phyloP scores from a whole-genome alignment of 306 rosid species.

The Vachellia pachyceras region DNA sequence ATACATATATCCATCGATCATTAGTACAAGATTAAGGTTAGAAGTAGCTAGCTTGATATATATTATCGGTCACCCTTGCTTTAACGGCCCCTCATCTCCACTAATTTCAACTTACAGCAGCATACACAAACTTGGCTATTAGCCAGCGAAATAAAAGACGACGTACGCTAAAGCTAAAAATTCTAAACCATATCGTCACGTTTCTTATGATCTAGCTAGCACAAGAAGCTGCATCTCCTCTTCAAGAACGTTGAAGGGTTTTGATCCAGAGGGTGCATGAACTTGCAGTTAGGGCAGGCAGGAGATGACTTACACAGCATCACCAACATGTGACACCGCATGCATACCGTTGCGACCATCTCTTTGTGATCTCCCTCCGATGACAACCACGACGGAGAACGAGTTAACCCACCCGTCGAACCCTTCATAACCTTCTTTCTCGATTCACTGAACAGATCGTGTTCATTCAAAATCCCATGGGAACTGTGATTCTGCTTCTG shows the following conservation, averaged over 20 bases:
- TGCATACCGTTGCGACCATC: conserved; percentile 90
- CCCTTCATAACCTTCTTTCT: conserved; percentile 23
- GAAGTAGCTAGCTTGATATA: conserved; percentile 30
- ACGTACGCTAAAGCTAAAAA: neutral
- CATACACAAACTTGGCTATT: conserved; percentile 25
- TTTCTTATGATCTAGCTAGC: conserved; percentile 23
- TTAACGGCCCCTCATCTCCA: conserved; percentile 26
- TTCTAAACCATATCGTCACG: neutral
- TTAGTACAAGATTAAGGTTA: conserved; percentile 39
- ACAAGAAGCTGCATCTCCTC: conserved; percentile 56
- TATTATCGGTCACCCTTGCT: neutral
- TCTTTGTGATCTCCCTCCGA: conserved; percentile 57
- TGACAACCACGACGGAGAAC: conserved; percentile 58
- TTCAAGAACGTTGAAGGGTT: conserved; percentile 64
- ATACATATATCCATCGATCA: conserved; percentile 21
- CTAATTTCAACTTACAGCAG: conserved; percentile 20
- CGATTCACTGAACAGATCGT: conserved; percentile 34
- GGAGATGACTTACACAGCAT: conserved; percentile 92
- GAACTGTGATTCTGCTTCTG: conserved; percentile 31
- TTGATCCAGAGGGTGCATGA: conserved; percentile 73
- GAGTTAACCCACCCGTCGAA: conserved; percentile 29
- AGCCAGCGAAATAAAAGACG: conserved; percentile 9
- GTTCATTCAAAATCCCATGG: conserved; percentile 4
- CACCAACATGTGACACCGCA: conserved; percentile 85
- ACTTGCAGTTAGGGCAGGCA: conserved; percentile 94